Conservation (phyloP, 768 basidiomycete species). For the Xerocomus spinulosus region DNA sequence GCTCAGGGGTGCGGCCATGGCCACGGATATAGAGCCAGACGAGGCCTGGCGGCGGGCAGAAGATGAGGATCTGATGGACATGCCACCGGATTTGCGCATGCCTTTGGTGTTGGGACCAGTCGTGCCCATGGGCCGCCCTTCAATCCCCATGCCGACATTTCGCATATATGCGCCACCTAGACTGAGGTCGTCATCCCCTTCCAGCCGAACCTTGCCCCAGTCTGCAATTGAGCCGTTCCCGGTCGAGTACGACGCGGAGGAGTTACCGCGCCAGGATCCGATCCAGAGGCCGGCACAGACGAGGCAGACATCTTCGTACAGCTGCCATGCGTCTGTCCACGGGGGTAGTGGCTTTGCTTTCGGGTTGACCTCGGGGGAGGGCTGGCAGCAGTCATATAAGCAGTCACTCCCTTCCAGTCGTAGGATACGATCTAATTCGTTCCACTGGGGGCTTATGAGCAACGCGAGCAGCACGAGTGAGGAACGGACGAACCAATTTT, state of each 20-base stretch:
- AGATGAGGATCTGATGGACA: conserved; percentile 33
- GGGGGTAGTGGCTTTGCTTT: conserved; percentile 41
- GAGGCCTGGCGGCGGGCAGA: conserved; percentile 32
- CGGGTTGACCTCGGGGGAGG: conserved; percentile 22
- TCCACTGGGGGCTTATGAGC: conserved; percentile 50
- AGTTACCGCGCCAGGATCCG: conserved; percentile 55
- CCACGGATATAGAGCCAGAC: conserved; percentile 18
- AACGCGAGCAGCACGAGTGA: not conserved
- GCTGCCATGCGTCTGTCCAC: conserved; percentile 74
- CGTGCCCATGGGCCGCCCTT: conserved; percentile 45
- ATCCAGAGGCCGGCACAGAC: conserved; percentile 82
- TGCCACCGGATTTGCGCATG: conserved; percentile 43
- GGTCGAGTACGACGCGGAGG: conserved; percentile 45
- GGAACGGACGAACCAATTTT: conserved; percentile 47
- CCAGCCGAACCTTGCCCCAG: conserved; percentile 56
- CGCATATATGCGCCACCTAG: conserved; percentile 43
- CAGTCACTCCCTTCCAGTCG: conserved; percentile 41
- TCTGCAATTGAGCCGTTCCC: conserved; percentile 42
- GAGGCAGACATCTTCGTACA: conserved; percentile 83
- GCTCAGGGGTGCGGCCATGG: not conserved
- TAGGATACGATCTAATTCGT: conserved; percentile 68
- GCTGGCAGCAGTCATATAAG: conserved; percentile 34
- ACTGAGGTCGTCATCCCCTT: conserved; percentile 62
- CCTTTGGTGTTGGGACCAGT: conserved; percentile 32
- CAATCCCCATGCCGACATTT: conserved; percentile 65